A percentile compares a stretch with the other conserved stretches of the same genome.
Conservation (phyloP, 768 basidiomycete genomes). For the Gelatoporia subvermispora region DNA sequence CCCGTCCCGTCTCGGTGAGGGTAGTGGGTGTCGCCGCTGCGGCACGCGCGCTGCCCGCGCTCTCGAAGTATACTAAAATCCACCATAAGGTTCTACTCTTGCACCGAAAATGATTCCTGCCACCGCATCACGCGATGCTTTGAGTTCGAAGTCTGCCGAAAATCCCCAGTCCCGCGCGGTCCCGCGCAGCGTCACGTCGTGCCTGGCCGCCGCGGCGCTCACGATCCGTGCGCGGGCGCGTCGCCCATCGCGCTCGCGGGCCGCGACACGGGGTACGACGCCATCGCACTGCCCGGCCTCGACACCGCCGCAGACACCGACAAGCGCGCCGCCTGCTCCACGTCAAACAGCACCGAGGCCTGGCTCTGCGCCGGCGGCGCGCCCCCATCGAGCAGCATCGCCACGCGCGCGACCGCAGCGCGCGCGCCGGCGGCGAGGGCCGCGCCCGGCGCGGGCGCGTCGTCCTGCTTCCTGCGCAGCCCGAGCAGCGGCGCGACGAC, state of each 20-base stretch:
- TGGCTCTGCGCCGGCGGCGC: slow-evolving; percentile 6
- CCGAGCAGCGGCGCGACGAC: slow-evolving; percentile 16
- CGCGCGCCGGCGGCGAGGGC: slow-evolving; percentile 16
- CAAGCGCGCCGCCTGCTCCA: slow-evolving; percentile 2
- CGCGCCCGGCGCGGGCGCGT: slow-evolving; percentile 13
- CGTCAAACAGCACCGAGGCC: slow-evolving; percentile 1
- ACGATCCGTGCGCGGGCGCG: slow-evolving; percentile 13
- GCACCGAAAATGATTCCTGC: too few species aligned
- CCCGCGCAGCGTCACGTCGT: background rate
- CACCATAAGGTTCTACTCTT: too few species aligned
- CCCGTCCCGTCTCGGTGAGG: background rate
- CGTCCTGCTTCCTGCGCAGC: slow-evolving; percentile 17
- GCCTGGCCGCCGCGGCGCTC: background rate
- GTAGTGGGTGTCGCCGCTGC: background rate
- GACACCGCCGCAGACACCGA: slow-evolving; percentile 13
- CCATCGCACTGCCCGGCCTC: slow-evolving; percentile 15
- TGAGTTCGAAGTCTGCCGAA: background rate
- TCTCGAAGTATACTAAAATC: too few species aligned
- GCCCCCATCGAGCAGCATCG: slow-evolving; percentile 8
- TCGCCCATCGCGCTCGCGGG: slow-evolving; percentile 18
- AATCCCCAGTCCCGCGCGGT: background rate
- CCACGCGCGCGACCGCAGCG: slow-evolving; percentile 11
- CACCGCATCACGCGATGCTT: background rate
- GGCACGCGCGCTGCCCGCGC: background rate
- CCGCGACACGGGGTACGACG: slow-evolving; percentile 9